Evolutionary conservation across 108 stramenopile species (phyloP).

Genomic region (Mediolabrus comicus): DNA sequence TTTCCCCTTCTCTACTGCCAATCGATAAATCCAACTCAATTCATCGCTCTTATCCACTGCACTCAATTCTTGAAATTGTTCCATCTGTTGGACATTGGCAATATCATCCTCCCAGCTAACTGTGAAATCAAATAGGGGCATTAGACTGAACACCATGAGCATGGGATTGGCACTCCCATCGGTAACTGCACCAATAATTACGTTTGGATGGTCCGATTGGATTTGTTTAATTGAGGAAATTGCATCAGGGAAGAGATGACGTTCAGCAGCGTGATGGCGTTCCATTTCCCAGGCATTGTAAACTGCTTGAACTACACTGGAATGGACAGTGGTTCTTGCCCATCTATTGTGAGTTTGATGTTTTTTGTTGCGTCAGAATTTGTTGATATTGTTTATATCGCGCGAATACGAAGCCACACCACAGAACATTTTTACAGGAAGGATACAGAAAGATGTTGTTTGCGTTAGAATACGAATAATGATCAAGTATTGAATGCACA

Average conservation of each 20-base stretch:
- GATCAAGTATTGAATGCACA: background rate
- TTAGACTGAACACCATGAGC: conserved; percentile 87
- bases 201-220: conserved; percentile 77
- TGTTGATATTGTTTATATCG: background rate
- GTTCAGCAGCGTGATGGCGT: conserved; percentile 88
- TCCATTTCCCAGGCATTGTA: conserved; percentile 90
- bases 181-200: conserved; percentile 86
- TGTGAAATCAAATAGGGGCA: conserved; percentile 84
- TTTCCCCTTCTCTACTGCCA: conserved; percentile 76
- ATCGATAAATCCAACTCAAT: conserved; percentile 86
- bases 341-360: conserved; percentile 41
- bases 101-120: conserved; percentile 87
- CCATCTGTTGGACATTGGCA: conserved; percentile 36
- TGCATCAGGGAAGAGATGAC: conserved; percentile 76
- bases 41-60: conserved; percentile 68
- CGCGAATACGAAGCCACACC: no score
- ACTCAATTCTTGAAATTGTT: conserved; percentile 79
- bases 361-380: background rate
- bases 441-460: no score
- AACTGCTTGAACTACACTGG: conserved; percentile 77
- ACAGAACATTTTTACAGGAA: no score
- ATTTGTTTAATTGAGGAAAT: conserved; percentile 76
- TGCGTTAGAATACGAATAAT: no score
- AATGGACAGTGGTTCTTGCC: conserved; percentile 70
- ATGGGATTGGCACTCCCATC: conserved; percentile 87